phyloP scores from a whole-genome alignment of 345 rosid genomes.

The Eucalyptus microcorys region DNA sequence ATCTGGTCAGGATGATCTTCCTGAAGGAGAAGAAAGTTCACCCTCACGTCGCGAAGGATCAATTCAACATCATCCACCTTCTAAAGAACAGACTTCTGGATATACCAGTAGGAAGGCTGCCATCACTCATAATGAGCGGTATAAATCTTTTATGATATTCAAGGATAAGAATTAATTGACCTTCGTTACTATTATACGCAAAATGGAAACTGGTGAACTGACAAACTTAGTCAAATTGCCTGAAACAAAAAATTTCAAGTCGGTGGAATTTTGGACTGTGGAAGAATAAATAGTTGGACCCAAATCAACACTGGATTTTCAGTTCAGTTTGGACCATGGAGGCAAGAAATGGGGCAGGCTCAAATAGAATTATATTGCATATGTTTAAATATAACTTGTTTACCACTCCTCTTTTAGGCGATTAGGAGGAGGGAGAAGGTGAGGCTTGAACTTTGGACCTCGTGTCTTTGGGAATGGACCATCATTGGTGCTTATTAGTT shows the following conservation, averaged over 20 bases:
- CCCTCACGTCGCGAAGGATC: constrained; percentile 15
- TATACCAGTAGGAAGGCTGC: constrained; percentile 17
- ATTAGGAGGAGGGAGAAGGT: not conserved
- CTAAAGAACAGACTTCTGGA: constrained; percentile 19
- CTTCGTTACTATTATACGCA: not conserved
- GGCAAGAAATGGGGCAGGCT: not conserved
- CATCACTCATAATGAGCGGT: constrained; percentile 35
- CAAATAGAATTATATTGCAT: not conserved
- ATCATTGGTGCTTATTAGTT: not conserved
- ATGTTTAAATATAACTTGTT: not conserved
- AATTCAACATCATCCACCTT: constrained; percentile 10
- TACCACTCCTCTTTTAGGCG: not conserved
- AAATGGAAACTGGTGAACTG: not conserved
- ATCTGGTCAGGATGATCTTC: constrained; percentile 21
- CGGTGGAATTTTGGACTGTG: not conserved
- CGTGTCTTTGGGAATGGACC: not conserved
- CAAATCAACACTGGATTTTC: not conserved
- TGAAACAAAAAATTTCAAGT: not conserved
- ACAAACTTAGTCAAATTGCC: not conserved
- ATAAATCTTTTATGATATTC: not conserved
- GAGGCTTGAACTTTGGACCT: not conserved
- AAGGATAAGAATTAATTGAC: not conserved
- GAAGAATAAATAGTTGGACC: not conserved
- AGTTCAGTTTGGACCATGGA: not conserved
- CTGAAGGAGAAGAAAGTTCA: constrained; percentile 27